Conservation (phyloP, 2,329 filamentous ascomycete species). For the Beauveria scarabaeidicola region DNA sequence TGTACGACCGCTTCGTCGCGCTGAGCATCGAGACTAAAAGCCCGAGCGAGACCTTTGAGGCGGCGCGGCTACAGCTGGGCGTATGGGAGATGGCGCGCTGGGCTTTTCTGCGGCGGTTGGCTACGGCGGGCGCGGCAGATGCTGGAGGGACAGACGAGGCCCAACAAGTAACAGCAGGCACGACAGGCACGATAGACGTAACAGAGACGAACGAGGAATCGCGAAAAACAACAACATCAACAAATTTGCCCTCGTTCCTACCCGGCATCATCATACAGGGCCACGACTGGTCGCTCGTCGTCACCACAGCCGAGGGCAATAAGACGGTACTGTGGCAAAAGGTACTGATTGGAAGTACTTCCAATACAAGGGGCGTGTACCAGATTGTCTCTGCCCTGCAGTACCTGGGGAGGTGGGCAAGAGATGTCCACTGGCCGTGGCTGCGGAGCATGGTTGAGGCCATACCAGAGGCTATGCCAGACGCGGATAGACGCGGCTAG, state of each 20-base stretch:
- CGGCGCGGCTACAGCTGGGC: not conserved
- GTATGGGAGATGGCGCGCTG: not conserved
- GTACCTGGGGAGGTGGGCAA: slow-evolving; percentile 11
- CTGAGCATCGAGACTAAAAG: not conserved
- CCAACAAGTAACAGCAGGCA: not conserved
- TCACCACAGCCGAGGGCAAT: slow-evolving; percentile 10
- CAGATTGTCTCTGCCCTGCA: slow-evolving; percentile 14
- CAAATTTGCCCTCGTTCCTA: not conserved
- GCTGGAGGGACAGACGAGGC: too few relatives aligned
- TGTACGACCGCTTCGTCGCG: not conserved
- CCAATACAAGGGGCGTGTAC: slow-evolving; percentile 13
- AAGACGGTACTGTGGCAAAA: slow-evolving; percentile 12
- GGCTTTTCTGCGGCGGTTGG: not conserved
- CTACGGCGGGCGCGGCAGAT: too few relatives aligned
- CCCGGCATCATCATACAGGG: not conserved
- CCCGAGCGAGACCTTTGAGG: not conserved
- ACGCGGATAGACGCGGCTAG: too few relatives aligned
- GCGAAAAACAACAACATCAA: not conserved
- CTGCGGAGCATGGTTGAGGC: not conserved
- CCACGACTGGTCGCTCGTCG: slow-evolving; percentile 13
- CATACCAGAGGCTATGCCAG: too few relatives aligned
- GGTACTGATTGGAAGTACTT: slow-evolving; percentile 8
- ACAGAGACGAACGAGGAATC: not conserved
- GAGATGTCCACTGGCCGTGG: slow-evolving; percentile 12
- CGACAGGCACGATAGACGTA: not conserved